These are phyloP conservation scores for Salix viminalis DNA, from an alignment of 345 rosid species.

Conservation along the genomic window DNA sequence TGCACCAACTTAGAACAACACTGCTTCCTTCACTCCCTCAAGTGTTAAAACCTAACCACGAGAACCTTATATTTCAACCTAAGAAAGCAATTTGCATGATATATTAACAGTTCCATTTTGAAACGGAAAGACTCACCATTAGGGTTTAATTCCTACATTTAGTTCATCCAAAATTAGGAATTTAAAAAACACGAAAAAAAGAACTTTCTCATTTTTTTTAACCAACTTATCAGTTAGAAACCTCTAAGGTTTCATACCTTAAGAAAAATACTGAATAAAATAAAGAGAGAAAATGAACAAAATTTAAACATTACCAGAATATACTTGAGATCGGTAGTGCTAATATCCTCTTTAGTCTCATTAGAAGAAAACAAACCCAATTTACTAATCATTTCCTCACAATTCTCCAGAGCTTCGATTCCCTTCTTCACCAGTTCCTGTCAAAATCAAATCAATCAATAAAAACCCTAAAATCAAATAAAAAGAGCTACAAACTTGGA, in stretches of 20 bases:
- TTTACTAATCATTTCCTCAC: slow-evolving; percentile 79
- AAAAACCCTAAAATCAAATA: background rate
- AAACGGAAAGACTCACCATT: background rate
- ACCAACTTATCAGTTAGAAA: background rate
- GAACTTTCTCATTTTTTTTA: background rate
- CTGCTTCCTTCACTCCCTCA: background rate
- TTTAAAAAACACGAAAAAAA: background rate
- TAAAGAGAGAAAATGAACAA: background rate
- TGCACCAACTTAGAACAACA: background rate
- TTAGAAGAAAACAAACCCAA: slow-evolving; percentile 81
- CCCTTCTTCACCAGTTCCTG: slow-evolving; percentile 74
- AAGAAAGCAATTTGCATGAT: background rate
- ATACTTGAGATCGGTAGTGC: slow-evolving; percentile 80
- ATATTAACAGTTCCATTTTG: background rate
- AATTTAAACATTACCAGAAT: slow-evolving; percentile 56
- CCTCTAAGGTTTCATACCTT: background rate
- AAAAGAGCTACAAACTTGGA: background rate
- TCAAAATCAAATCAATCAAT: background rate
- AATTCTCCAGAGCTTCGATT: slow-evolving; percentile 56
- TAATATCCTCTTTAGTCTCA: slow-evolving; percentile 83
- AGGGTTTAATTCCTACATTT: background rate
- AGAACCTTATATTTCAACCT: background rate
- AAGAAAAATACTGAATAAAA: background rate
- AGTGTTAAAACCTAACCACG: background rate
- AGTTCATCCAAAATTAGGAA: background rate